phyloP scores from a whole-genome alignment of 2,329 filamentous ascomycete genomes.

The Monosporascus sp. region DNA sequence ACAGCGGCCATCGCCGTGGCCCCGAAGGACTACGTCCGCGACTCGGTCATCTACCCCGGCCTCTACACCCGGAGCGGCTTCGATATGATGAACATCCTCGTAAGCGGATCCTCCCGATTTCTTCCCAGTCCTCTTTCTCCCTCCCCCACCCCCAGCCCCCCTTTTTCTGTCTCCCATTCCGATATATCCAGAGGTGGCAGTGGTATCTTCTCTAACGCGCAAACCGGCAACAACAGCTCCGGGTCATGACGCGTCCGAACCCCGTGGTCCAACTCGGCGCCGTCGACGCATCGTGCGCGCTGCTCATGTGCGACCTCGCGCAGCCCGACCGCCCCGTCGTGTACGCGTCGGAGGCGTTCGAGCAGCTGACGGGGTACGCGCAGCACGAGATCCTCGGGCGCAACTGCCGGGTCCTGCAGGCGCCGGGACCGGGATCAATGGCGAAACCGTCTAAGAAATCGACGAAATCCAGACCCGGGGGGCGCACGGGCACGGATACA shows the following conservation, averaged over 20 bases:
- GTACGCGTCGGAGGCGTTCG: slow-evolving; percentile 78
- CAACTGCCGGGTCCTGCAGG: slow-evolving; percentile 83
- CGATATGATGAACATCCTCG: slow-evolving; percentile 51
- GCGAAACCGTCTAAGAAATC: no score
- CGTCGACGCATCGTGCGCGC: slow-evolving; percentile 77
- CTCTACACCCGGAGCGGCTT: slow-evolving; percentile 50
- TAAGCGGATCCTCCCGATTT: slow-evolving; percentile 25
- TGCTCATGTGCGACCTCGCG: slow-evolving; percentile 74
- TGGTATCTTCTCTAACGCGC: neutral
- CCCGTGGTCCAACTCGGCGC: slow-evolving; percentile 75
- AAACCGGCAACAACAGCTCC: slow-evolving; percentile 33
- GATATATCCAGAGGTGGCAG: neutral
- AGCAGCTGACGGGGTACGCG: slow-evolving; percentile 72
- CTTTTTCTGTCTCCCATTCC: neutral
- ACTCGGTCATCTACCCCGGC: slow-evolving; percentile 50
- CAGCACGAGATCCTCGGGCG: slow-evolving; percentile 67
- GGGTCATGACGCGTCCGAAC: slow-evolving; percentile 64
- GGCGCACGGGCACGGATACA: neutral
- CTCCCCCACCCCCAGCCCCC: neutral
- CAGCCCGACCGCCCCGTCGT: slow-evolving; percentile 73
- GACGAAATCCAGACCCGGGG: no score
- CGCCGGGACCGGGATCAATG: slow-evolving; percentile 34
- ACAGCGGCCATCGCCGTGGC: slow-evolving; percentile 5
- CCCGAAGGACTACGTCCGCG: slow-evolving; percentile 20
- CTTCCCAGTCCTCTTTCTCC: neutral